Evolutionary conservation across 1,139 yeast genomes (phyloP).

Genomic region (Protomyces arabidopsidicola): DNA sequence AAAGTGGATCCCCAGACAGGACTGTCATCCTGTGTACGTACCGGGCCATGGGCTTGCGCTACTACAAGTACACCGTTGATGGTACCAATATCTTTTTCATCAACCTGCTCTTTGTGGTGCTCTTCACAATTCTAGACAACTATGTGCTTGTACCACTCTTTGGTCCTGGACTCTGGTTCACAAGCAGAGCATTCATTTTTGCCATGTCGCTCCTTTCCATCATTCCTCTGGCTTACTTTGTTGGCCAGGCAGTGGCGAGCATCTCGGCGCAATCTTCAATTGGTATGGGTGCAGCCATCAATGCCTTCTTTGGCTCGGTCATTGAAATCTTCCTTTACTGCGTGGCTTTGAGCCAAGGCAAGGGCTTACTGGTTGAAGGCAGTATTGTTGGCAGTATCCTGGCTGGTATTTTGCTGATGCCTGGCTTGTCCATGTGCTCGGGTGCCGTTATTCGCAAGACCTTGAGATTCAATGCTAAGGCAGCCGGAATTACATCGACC

Average conservation of each 20-base stretch:
- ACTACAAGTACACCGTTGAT: conserved; percentile 91
- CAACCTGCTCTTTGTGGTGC: conserved; percentile 71
- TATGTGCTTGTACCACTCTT: conserved; percentile 56
- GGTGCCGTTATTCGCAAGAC: conserved; percentile 90
- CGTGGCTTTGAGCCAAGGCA: conserved; percentile 79
- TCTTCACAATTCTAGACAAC: conserved; percentile 78
- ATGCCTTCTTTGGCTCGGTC: conserved; percentile 93
- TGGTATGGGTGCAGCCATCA: conserved; percentile 99
- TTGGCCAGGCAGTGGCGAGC: conserved; percentile 98
- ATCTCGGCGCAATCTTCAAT: conserved; percentile 96
- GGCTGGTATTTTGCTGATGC: conserved; percentile 85
- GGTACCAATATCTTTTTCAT: conserved; percentile 93
- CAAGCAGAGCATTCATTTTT: conserved; percentile 59
- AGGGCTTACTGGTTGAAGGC: conserved; percentile 91
- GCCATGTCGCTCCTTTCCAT: conserved; percentile 74
- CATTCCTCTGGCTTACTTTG: conserved; percentile 90
- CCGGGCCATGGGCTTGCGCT: conserved; percentile 84
- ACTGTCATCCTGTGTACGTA: conserved; percentile 71
- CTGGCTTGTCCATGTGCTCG: conserved; percentile 95
- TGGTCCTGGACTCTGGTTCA: conserved; percentile 49
- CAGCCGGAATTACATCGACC: conserved; percentile 96
- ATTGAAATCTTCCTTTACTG: conserved; percentile 90
- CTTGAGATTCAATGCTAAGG: conserved; percentile 88
- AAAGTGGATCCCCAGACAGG: conserved; percentile 38
- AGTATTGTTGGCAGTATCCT: conserved; percentile 92